These are phyloP conservation scores for Xylaria grammica DNA, from an alignment of 495 filamentous ascomycete genomes.

Conservation along the genomic window DNA sequence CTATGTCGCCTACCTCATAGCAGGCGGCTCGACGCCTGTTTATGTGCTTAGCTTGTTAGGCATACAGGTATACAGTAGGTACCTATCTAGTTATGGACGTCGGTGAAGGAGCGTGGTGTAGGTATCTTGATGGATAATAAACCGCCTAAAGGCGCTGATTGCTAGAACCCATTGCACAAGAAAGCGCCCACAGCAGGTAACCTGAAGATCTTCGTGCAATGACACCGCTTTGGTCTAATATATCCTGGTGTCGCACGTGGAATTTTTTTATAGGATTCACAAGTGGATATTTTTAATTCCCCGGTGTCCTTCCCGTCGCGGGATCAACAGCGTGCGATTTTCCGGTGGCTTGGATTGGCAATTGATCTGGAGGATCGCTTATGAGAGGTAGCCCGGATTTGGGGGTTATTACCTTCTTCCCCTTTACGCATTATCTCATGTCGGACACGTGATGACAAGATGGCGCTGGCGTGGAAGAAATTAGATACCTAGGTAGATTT, in stretches of 20 bases:
- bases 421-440: not conserved
- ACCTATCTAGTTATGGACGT: no score
- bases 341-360: not conserved
- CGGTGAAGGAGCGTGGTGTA: no score
- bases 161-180: not conserved
- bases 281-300: not conserved
- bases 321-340: not conserved
- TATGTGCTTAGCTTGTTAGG: no score
- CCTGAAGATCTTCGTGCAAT: not conserved
- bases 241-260: conserved; percentile 9
- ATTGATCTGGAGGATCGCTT: not conserved
- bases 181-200: not conserved
- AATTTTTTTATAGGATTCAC: not conserved
- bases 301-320: not conserved
- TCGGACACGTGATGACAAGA: no score
- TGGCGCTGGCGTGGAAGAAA: no score
- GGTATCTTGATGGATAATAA: no score
- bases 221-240: not conserved
- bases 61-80: no score
- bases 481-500: not conserved
- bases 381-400: not conserved
- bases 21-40: no score
- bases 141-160: no score
- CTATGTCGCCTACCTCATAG: no score
- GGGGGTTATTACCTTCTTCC: not conserved